Evolutionary conservation across 2,329 filamentous ascomycete species (phyloP).

Genomic region (Arthrocladium fulminans): DNA sequence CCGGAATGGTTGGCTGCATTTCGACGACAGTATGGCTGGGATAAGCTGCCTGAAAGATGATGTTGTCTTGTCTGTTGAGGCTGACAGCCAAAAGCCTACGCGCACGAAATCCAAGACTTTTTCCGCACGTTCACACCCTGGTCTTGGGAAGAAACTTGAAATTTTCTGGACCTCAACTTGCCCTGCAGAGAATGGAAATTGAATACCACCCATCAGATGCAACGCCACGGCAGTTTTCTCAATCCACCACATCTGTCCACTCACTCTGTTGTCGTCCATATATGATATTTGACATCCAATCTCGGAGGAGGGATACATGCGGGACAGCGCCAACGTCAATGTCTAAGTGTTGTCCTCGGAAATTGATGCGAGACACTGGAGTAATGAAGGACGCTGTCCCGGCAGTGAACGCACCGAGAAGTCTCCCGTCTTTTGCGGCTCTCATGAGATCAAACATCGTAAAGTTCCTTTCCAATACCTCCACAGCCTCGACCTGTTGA

Average conservation of each 20-base stretch:
- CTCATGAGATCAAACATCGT: constrained; percentile 69
- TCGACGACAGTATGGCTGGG: no score
- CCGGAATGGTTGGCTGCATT: constrained; percentile 28
- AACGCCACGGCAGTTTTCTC: no score
- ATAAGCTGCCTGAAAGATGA: no score
- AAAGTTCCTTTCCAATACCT: constrained; percentile 74
- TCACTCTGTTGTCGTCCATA: not conserved
- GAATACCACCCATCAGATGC: no score
- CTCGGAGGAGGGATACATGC: not conserved
- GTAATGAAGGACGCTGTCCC: constrained; percentile 56
- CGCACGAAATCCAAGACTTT: no score
- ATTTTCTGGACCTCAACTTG: no score
- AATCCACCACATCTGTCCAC: not conserved
- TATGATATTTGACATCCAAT: not conserved
- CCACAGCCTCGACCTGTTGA: constrained; percentile 41
- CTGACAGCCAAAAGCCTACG: no score
- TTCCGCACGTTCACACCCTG: no score
- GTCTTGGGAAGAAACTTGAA: no score
- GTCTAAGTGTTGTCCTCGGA: constrained; percentile 11
- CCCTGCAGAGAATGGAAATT: no score
- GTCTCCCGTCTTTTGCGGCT: constrained; percentile 62
- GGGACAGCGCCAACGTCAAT: not conserved
- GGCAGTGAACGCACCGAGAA: constrained; percentile 77
- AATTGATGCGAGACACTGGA: constrained; percentile 18
- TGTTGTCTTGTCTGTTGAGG: no score